A percentile compares a stretch with the other conserved stretches of the same genome.
phyloP scores from a whole-genome alignment of 257 asterid genomes.

The Gentiana straminea region DNA sequence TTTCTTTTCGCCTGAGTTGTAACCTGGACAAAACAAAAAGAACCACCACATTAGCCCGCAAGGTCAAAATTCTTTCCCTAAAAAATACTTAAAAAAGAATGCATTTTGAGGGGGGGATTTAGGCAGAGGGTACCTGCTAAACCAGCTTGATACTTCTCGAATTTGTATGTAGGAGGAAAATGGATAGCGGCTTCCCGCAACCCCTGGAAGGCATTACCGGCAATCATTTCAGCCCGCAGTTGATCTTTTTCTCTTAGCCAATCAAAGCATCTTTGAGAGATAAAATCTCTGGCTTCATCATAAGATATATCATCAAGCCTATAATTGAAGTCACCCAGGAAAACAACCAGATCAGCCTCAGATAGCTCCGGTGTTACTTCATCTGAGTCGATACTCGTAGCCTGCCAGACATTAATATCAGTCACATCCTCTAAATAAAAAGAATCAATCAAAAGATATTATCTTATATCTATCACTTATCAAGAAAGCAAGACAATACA shows the following conservation, averaged over 20 bases:
- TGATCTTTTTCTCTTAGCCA: conserved; percentile 97
- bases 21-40: conserved; percentile 38
- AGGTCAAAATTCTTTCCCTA: not conserved
- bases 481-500: conserved; percentile 7
- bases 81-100: not conserved
- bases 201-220: conserved; percentile 96
- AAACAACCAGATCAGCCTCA: conserved; percentile 93
- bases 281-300: conserved; percentile 93
- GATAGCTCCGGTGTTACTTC: conserved; percentile 85
- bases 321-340: conserved; percentile 94
- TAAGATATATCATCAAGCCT: conserved; percentile 85
- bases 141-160: conserved; percentile 85
- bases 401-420: conserved; percentile 22
- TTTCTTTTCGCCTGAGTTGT: conserved; percentile 98
- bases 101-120: conserved; percentile 3
- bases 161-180: conserved; percentile 97
- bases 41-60: not conserved
- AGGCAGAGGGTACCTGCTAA: conserved; percentile 57
- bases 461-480: not conserved
- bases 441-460: conserved; percentile 8
- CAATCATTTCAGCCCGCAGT: conserved; percentile 76
- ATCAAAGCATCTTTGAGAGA: conserved; percentile 93
- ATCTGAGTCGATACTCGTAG: conserved; percentile 32
- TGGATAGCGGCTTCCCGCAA: conserved; percentile 89
- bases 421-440: conserved; percentile 6